Conservation (phyloP, 139 green algal genomes). For the Ettlia oleoabundans region DNA sequence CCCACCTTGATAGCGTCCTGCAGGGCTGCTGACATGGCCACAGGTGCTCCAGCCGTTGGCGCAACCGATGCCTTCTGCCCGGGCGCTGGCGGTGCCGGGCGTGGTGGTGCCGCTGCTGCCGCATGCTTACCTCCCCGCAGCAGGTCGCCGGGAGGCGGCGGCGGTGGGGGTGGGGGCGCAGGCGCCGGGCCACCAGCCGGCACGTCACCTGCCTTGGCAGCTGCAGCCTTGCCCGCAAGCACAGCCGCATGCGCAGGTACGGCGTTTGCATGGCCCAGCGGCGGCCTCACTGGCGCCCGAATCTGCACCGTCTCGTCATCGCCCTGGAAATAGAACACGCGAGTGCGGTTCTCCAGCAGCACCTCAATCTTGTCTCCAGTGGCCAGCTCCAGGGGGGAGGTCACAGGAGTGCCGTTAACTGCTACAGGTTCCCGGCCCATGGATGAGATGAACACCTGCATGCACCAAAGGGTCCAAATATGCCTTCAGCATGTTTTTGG, state of each 20-base stretch:
- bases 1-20: constrained; percentile 43
- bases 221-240: too few species aligned
- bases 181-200: neutral
- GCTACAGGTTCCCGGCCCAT: constrained; percentile 51
- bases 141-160: neutral
- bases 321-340: constrained; percentile 50
- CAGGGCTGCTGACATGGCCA: constrained; percentile 9
- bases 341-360: constrained; percentile 49
- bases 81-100: neutral
- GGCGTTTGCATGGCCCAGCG: too few species aligned
- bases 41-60: neutral
- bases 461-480: too few species aligned
- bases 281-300: neutral
- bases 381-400: constrained; percentile 41
- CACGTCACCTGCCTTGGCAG: too few species aligned
- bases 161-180: neutral
- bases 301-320: constrained; percentile 49
- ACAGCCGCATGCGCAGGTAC: too few species aligned
- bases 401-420: constrained; percentile 46
- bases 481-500: too few species aligned
- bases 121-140: neutral
- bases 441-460: constrained; percentile 49
- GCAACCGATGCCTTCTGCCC: neutral
- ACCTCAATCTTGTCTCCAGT: constrained; percentile 59
- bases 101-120: neutral